Conservation (phyloP, 345 rosid species). For the Bruguiera gymnorhiza region DNA sequence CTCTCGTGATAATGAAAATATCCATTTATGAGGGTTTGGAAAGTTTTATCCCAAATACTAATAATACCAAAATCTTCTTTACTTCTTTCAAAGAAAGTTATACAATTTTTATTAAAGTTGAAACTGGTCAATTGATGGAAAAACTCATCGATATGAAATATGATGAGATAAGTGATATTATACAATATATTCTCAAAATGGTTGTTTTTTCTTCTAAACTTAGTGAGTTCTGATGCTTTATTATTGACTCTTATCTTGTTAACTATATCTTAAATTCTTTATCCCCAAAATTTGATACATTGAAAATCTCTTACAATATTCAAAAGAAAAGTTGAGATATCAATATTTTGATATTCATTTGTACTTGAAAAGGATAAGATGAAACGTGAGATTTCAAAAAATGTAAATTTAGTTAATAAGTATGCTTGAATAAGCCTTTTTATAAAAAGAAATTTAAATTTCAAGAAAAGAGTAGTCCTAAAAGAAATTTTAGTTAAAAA, state of each 20-base stretch:
- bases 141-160: not conserved
- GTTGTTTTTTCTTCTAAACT: not conserved
- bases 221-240: not conserved
- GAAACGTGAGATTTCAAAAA: not conserved
- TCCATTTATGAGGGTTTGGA: not conserved
- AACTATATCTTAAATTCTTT: not conserved
- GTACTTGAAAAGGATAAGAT: not conserved
- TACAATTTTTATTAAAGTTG: no score
- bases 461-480: not conserved
- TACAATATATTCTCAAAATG: not conserved
- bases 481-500: not conserved
- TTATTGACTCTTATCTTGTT: not conserved
- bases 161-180: not conserved
- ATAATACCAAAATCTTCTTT: not conserved
- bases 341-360: not conserved
- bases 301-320: not conserved
- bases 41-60: not conserved
- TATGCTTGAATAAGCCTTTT: not conserved
- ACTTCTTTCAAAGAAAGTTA: no score
- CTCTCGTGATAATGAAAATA: conserved; percentile 5
- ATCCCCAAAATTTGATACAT: not conserved
- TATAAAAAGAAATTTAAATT: not conserved
- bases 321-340: not conserved
- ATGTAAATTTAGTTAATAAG: no score
- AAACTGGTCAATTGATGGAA: not conserved